A percentile compares a stretch with the other conserved stretches of the same genome.
Conservation (phyloP, 2,329 filamentous ascomycete genomes). For the Bipolaris zeicola region DNA sequence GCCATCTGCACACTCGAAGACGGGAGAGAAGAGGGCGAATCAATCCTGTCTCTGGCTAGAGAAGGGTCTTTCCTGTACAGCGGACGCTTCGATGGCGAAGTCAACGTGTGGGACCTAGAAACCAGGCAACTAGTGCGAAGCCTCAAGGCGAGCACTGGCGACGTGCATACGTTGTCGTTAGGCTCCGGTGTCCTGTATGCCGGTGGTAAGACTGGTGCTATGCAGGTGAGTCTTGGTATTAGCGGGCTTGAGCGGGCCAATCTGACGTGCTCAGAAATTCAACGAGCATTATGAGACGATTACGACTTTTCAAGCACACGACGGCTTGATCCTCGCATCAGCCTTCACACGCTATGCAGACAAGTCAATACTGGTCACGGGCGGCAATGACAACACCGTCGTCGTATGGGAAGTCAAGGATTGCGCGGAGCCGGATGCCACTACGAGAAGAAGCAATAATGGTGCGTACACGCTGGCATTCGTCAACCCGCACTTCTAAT, state of each 20-base stretch:
- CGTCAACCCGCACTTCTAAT: conserved; percentile 25
- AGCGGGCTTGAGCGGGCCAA: background rate
- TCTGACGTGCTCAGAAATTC: conserved; percentile 60
- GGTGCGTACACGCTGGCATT: conserved; percentile 46
- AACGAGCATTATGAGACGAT: conserved; percentile 85
- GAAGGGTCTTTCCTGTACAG: conserved; percentile 93
- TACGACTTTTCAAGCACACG: conserved; percentile 79
- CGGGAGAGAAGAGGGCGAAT: conserved; percentile 61
- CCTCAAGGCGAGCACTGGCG: conserved; percentile 78
- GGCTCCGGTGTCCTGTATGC: conserved; percentile 85
- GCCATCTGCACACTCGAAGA: conserved; percentile 72
- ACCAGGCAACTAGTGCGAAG: conserved; percentile 88
- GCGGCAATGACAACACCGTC: conserved; percentile 88
- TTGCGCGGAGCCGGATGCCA: conserved; percentile 54
- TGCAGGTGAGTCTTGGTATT: conserved; percentile 62
- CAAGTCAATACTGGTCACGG: conserved; percentile 87
- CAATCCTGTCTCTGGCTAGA: conserved; percentile 77
- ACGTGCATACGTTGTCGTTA: conserved; percentile 86
- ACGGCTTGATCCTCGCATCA: conserved; percentile 86
- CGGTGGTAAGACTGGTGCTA: conserved; percentile 84
- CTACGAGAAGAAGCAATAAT: conserved; percentile 61
- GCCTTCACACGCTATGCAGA: conserved; percentile 72
- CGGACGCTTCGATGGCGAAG: conserved; percentile 82
- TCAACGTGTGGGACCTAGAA: conserved; percentile 97
- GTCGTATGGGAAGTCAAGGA: conserved; percentile 82